A percentile compares a stretch with the other conserved stretches of the same genome.
These are phyloP conservation scores for Sporisorium scitamineum DNA, from an alignment of 1,284 basidiomycete species.

Conservation along the genomic window DNA sequence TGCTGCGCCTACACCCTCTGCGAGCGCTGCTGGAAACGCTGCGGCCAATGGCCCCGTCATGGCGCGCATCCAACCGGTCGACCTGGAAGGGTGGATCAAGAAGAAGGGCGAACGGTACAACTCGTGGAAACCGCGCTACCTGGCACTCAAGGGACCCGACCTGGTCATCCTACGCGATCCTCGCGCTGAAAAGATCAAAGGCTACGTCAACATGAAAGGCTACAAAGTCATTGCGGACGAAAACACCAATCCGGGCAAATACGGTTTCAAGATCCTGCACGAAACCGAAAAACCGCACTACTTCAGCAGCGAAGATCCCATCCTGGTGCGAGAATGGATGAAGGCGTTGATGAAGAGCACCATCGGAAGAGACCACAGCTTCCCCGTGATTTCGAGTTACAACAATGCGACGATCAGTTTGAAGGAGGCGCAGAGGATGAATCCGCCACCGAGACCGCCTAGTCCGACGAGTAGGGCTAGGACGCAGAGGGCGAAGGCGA, in stretches of 20 bases:
- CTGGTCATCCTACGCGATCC: conserved; percentile 61
- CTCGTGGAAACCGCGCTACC: conserved; percentile 91
- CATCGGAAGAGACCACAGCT: conserved; percentile 76
- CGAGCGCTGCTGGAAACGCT: conserved; percentile 31
- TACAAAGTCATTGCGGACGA: conserved; percentile 95
- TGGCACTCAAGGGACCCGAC: conserved; percentile 89
- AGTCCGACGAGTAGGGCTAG: conserved; percentile 88
- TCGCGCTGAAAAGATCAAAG: conserved; percentile 79
- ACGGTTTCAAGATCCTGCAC: conserved; percentile 95
- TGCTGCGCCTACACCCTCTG: conserved; percentile 37
- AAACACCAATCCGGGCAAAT: conserved; percentile 88
- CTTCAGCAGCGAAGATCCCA: conserved; percentile 90
- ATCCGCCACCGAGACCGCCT: conserved; percentile 91
- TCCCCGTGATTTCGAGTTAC: conserved; percentile 92
- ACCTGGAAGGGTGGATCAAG: conserved; percentile 81
- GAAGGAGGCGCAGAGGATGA: conserved; percentile 93
- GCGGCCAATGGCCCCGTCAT: conserved; percentile 54
- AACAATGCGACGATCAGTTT: conserved; percentile 97
- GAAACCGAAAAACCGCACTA: conserved; percentile 87
- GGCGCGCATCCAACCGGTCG: conserved; percentile 64
- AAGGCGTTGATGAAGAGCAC: conserved; percentile 99
- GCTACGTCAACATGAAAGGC: conserved; percentile 89
- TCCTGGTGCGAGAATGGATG: conserved; percentile 93
- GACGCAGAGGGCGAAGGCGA: conserved; percentile 85
- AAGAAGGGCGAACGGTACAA: conserved; percentile 96